Conservation (phyloP, 2,329 filamentous ascomycete genomes). For the Hymenoscyphus fraxineus region DNA sequence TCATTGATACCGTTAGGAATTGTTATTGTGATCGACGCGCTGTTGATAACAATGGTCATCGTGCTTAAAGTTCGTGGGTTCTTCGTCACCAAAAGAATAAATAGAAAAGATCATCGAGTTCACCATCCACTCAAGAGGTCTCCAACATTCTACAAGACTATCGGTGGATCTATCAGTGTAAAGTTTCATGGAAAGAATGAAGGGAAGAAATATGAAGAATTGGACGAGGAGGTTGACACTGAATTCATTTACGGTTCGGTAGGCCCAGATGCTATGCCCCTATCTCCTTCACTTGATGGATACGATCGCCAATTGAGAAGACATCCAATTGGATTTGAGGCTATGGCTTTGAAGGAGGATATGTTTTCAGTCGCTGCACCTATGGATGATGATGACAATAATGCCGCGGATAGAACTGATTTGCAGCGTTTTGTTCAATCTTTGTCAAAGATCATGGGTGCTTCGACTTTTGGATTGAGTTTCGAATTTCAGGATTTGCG, state of each 20-base stretch:
- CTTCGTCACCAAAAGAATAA: conserved; percentile 29
- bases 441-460: conserved; percentile 49
- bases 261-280: not conserved
- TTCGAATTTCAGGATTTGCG: conserved; percentile 50
- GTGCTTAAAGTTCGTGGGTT: conserved; percentile 35
- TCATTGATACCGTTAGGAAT: not conserved
- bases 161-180: not conserved
- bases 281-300: not conserved
- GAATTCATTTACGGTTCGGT: not conserved
- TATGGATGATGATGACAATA: conserved; percentile 10
- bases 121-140: not conserved
- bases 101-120: conserved; percentile 2
- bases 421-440: conserved; percentile 50
- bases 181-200: not conserved
- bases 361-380: conserved; percentile 19
- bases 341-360: conserved; percentile 16
- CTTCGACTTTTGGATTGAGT: conserved; percentile 48
- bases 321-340: conserved; percentile 23
- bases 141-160: conserved; percentile 1
- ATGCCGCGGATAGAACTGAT: conserved; percentile 35
- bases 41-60: not conserved
- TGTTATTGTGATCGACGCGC: not conserved
- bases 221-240: conserved; percentile 9
- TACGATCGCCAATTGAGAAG: conserved; percentile 9
- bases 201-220: conserved; percentile 17